Evolutionary conservation across 371 early-diverging fungal genomes (phyloP).

Genomic region (Zychaea mexicana): DNA sequence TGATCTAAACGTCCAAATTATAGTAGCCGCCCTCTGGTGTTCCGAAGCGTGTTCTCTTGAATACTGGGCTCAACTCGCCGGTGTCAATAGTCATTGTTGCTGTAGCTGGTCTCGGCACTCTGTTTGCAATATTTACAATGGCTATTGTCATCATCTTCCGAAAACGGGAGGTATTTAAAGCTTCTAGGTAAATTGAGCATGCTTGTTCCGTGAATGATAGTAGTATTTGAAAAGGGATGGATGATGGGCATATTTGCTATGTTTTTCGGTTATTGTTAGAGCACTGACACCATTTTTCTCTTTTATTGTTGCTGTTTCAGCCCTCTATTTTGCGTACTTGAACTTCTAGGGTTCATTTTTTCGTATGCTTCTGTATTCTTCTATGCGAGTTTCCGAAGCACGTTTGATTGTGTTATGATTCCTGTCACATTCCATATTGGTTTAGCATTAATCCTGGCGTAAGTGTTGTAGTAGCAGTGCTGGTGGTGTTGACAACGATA

Average conservation of each 20-base stretch:
- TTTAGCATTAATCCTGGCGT: conserved; percentile 44
- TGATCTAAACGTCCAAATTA: neutral
- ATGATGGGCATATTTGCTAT: neutral
- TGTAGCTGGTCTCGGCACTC: conserved; percentile 43
- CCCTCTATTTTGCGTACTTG: conserved; percentile 56
- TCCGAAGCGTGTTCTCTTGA: conserved; percentile 29
- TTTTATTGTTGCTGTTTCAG: conserved; percentile 16
- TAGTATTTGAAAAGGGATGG: too few relatives aligned
- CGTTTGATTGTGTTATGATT: conserved; percentile 38
- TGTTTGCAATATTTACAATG: conserved; percentile 34
- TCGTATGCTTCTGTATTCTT: conserved; percentile 40
- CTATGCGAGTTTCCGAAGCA: conserved; percentile 30
- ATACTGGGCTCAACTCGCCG: conserved; percentile 42
- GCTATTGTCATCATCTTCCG: conserved; percentile 39
- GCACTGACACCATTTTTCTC: neutral
- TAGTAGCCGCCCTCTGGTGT: conserved; percentile 37
- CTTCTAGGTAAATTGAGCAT: conserved; percentile 61
- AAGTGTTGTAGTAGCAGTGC: conserved; percentile 18
- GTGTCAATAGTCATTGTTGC: conserved; percentile 44
- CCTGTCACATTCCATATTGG: conserved; percentile 49
- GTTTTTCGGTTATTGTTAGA: neutral
- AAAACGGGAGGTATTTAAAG: conserved; percentile 53
- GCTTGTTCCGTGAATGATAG: neutral
- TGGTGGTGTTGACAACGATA: too few relatives aligned
- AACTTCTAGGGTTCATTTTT: conserved; percentile 49